Conservation (phyloP, 2,329 filamentous ascomycete genomes). For the Venturia pyrina region DNA sequence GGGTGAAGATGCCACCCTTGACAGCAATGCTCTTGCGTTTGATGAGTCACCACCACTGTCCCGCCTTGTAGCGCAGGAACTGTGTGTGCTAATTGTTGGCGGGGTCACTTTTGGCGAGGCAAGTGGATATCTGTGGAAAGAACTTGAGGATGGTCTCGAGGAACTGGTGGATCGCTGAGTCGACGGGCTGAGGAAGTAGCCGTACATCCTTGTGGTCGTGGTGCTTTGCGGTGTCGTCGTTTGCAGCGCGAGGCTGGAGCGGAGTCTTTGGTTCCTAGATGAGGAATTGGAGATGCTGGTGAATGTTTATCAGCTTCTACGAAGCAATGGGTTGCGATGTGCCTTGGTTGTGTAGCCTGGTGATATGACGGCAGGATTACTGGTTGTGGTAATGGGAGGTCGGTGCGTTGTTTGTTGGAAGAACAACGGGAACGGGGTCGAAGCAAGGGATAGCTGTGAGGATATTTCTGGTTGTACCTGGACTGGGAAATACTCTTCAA, state of each 20-base stretch:
- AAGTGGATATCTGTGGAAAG: conserved; percentile 30
- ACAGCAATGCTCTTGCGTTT: conserved; percentile 32
- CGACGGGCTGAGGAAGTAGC: conserved; percentile 28
- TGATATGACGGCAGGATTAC: not conserved
- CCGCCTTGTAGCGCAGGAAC: conserved; percentile 28
- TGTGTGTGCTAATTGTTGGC: conserved; percentile 32
- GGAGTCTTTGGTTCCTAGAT: not conserved
- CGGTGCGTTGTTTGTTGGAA: not conserved
- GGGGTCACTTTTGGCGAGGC: conserved; percentile 36
- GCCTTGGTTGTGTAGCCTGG: not conserved
- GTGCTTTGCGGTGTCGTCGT: not conserved
- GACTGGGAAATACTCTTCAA: no score
- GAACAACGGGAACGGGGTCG: not conserved
- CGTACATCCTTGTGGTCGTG: conserved; percentile 22
- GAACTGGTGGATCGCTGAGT: conserved; percentile 17
- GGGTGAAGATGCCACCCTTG: conserved; percentile 30
- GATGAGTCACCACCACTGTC: conserved; percentile 30
- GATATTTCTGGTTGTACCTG: not conserved
- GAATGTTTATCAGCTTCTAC: no score
- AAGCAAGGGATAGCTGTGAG: not conserved
- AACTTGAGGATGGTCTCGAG: conserved; percentile 23
- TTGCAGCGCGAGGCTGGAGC: not conserved
- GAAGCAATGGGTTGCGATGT: not conserved
- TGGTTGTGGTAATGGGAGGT: no score
- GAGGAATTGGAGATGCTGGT: not conserved